Evolutionary conservation across 139 green algal species (phyloP), one percentile per base, ranked within the genome.

Genomic region (Marvania coccoides): DNA sequence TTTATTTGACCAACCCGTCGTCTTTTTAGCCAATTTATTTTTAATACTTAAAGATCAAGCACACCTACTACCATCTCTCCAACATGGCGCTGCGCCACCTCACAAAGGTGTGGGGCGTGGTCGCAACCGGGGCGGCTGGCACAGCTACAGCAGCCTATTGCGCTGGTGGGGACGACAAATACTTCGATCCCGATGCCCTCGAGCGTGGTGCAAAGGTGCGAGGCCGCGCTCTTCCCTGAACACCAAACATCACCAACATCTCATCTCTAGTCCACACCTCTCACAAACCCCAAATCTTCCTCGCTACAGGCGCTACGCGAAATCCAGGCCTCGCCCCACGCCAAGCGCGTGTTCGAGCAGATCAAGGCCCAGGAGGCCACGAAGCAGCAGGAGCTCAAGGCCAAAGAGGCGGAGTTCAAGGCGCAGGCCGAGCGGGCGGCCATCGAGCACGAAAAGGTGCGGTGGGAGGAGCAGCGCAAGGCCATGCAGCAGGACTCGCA

Each of bases 171-270:
- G 61, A 67, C n/a, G 45, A 63, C 38, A 72, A 73, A 36, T 69
- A 66, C 36, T 97, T 98, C 56, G 95, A 99, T 71, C 93, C 95
- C 6, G 95, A 99, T 66, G 91, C 90, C 14, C 77, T 97, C 15
- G 95, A 99, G 74, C 74, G 95, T 8, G 95, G 90, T 33, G 95
- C 95, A 2, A 96, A 96, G 73, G 59, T 26, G 40, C 7, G 57
- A 14, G 24, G 29, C 33, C 23, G 26, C 7, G 47, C 26, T 7
- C 8, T 64, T 58, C 6, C 48, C 15, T 15, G 19, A 63, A 14
- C 3, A n/a, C 0, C 8, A n/a, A n/a, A n/a, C n/a, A n/a, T n/a
- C n/a, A n/a, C n/a, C n/a, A n/a, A n/a, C n/a, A n/a, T n/a, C n/a
- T n/a, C n/a, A n/a, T n/a, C n/a, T n/a, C 12, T 59, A 12, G 51